A percentile compares a stretch with the other conserved stretches of the same genome.
phyloP scores from a whole-genome alignment of 495 filamentous ascomycete genomes.

The Lichenothelia convexa region DNA sequence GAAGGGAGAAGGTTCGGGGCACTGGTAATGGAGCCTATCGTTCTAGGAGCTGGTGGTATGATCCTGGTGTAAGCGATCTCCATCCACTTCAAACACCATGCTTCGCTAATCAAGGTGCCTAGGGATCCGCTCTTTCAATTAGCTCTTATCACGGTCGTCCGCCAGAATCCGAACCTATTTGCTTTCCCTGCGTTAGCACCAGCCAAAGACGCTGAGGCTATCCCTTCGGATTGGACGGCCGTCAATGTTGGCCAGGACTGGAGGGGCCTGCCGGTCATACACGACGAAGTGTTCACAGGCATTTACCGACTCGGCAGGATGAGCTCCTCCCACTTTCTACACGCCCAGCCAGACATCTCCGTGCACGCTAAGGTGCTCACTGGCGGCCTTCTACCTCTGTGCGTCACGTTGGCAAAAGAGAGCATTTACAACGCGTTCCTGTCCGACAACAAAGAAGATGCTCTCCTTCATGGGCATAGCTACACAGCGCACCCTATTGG shows the following conservation, averaged over 20 bases:
- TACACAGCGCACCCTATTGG: conserved; percentile 67
- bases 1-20: conserved; percentile 52
- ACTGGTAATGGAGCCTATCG: conserved; percentile 54
- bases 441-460: conserved; percentile 47
- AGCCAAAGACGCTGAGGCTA: conserved; percentile 4
- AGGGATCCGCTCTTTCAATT: conserved; percentile 66
- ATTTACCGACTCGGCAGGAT: conserved; percentile 57
- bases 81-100: neutral
- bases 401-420: conserved; percentile 48
- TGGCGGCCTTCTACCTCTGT: conserved; percentile 58
- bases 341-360: conserved; percentile 46
- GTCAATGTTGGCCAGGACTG: conserved; percentile 22
- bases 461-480: conserved; percentile 61
- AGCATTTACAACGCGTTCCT: conserved; percentile 53
- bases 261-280: conserved; percentile 55
- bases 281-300: conserved; percentile 70
- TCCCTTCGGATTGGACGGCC: conserved; percentile 6
- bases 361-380: conserved; percentile 67
- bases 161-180: conserved; percentile 35
- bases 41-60: conserved; percentile 67
- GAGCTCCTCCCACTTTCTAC: conserved; percentile 45
- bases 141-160: conserved; percentile 42
- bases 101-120: conserved; percentile 7
- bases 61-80: conserved; percentile 43
- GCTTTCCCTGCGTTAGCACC: too few relatives aligned